phyloP scores from a whole-genome alignment of 2,329 filamentous ascomycete species.

The Cyclaneusma minus region DNA sequence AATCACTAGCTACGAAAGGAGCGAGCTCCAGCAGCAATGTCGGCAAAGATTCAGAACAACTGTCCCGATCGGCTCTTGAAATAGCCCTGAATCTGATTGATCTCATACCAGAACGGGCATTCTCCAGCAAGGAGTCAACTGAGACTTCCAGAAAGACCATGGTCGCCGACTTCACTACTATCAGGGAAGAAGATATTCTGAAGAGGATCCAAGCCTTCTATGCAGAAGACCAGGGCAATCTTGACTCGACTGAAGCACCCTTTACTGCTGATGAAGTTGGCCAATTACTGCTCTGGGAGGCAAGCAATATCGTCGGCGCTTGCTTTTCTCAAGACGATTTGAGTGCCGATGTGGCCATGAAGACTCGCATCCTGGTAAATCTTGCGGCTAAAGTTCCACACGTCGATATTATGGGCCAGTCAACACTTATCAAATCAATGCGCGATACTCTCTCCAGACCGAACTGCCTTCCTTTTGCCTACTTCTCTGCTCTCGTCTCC shows the following conservation, averaged over 20 bases:
- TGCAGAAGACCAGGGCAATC: conserved; percentile 50
- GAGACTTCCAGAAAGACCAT: conserved; percentile 7
- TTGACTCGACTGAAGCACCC: conserved; percentile 45
- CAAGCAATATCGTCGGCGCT: conserved; percentile 33
- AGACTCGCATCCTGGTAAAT: conserved; percentile 42
- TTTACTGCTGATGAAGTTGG: conserved; percentile 39
- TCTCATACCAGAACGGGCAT: conserved; percentile 48
- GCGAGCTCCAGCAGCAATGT: conserved; percentile 11
- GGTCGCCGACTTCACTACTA: conserved; percentile 11
- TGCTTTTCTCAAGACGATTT: conserved; percentile 26
- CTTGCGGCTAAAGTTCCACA: conserved; percentile 36
- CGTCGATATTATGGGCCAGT: conserved; percentile 28
- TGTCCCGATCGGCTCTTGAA: conserved; percentile 21
- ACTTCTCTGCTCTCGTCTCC: conserved; percentile 42
- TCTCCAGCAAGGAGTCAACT: conserved; percentile 23
- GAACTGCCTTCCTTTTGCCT: conserved; percentile 34
- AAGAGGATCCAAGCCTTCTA: conserved; percentile 52
- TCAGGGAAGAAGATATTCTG: conserved; percentile 26
- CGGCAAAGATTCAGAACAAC: conserved; percentile 6
- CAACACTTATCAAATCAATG: conserved; percentile 33
- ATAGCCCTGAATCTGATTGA: conserved; percentile 43
- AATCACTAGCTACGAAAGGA: conserved; percentile 17
- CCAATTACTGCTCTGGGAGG: conserved; percentile 48
- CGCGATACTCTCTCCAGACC: conserved; percentile 26
- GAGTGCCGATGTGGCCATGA: conserved; percentile 34